A percentile compares a stretch with the other conserved stretches of the same genome.
Conservation (phyloP, 2,329 filamentous ascomycete species). For the Fusarium aywerte region DNA sequence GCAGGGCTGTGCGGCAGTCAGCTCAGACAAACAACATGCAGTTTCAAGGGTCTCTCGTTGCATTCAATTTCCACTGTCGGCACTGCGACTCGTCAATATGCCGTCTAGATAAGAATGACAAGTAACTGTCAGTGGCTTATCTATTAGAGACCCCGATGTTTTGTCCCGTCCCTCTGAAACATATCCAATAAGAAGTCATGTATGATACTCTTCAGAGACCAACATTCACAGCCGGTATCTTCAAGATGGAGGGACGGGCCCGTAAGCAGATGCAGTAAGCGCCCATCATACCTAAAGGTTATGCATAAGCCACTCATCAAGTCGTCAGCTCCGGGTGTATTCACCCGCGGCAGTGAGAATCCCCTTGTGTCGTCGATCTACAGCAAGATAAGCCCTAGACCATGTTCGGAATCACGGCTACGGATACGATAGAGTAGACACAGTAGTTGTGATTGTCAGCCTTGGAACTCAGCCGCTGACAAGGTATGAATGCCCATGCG, state of each 20-base stretch:
- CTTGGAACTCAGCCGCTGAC: constrained; percentile 14
- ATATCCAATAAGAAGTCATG: background rate
- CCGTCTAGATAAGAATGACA: background rate
- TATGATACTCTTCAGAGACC: background rate
- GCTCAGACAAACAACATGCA: background rate
- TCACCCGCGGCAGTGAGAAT: background rate
- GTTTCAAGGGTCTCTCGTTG: background rate
- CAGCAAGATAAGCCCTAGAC: constrained; percentile 5
- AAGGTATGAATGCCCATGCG: background rate
- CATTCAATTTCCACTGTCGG: background rate
- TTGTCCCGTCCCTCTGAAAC: background rate
- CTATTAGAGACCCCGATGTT: no score
- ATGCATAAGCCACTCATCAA: background rate
- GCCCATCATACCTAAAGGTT: background rate
- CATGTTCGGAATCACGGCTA: background rate
- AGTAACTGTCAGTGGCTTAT: background rate
- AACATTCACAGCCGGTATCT: no score
- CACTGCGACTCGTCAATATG: background rate
- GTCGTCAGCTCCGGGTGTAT: background rate
- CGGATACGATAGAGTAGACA: background rate
- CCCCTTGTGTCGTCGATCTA: background rate
- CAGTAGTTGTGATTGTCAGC: background rate
- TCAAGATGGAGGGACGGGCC: background rate
- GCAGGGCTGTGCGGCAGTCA: background rate
- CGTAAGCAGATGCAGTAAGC: background rate